Percentiles rank a stretch among this genome's conserved stretches.
Evolutionary conservation across 1,284 basidiomycete species (phyloP).

Genomic region (Testicularia cyperi): DNA sequence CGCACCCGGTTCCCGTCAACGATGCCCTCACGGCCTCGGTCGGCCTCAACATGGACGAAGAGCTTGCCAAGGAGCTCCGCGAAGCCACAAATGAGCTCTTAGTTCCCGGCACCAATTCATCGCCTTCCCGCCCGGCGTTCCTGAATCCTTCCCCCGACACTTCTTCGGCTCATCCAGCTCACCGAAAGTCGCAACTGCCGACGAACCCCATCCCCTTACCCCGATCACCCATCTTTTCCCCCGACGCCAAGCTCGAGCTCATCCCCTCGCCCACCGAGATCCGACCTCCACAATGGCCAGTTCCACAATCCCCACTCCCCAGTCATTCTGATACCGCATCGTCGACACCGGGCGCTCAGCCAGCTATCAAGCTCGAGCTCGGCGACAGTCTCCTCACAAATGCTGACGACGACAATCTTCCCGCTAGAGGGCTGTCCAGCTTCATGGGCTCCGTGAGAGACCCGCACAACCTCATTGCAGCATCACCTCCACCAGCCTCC

Average conservation of each 20-base stretch:
- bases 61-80: slow-evolving; percentile 35
- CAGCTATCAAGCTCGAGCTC: slow-evolving; percentile 12
- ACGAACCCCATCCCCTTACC: not conserved
- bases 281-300: slow-evolving; percentile 25
- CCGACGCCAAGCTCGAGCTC: slow-evolving; percentile 17
- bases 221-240: slow-evolving; percentile 4
- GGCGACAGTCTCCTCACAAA: slow-evolving; percentile 1
- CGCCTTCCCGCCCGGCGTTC: slow-evolving; percentile 2
- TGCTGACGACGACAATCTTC: slow-evolving; percentile 25
- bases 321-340: not conserved
- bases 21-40: too few species aligned
- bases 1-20: too few species aligned
- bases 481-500: not conserved
- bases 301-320: not conserved
- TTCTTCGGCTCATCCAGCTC: slow-evolving; percentile 2
- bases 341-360: too few species aligned
- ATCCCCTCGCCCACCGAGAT: slow-evolving; percentile 30
- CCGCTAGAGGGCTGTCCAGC: slow-evolving; percentile 13
- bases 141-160: slow-evolving; percentile 4
- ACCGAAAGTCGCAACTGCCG: too few species aligned
- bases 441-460: slow-evolving; percentile 16
- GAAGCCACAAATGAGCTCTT: slow-evolving; percentile 38
- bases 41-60: slow-evolving; percentile 15
- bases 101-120: slow-evolving; percentile 9
- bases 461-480: not conserved